Percentiles rank a stretch among this genome's conserved stretches.
phyloP scores from a whole-genome alignment of 805 yeast species.

The Sporopachydermia quercuum region DNA sequence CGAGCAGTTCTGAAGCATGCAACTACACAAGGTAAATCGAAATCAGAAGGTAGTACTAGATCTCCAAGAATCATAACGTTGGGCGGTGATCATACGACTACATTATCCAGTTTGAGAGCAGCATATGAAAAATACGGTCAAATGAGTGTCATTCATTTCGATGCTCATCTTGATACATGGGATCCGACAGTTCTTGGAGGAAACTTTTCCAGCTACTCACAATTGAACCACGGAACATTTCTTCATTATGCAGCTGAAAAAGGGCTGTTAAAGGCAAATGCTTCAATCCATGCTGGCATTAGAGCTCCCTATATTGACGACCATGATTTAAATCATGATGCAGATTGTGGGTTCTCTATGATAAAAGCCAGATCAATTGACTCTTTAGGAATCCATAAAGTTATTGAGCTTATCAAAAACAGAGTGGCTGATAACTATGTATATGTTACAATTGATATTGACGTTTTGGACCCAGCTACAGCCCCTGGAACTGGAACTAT shows the following conservation, averaged over 20 bases:
- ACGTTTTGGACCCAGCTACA: slow-evolving; percentile 34
- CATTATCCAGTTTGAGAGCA: slow-evolving; percentile 32
- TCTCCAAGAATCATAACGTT: slow-evolving; percentile 29
- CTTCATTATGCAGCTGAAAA: slow-evolving; percentile 56
- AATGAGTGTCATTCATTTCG: too few relatives aligned
- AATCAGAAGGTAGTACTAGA: too few relatives aligned
- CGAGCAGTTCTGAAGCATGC: slow-evolving; percentile 18
- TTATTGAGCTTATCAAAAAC: slow-evolving; percentile 21
- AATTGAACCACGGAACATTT: slow-evolving; percentile 54
- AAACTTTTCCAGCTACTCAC: slow-evolving; percentile 41
- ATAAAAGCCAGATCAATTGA: slow-evolving; percentile 35
- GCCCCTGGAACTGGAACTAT: slow-evolving; percentile 42
- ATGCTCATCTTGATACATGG: slow-evolving; percentile 62
- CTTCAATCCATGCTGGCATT: slow-evolving; percentile 45
- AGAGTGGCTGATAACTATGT: slow-evolving; percentile 24
- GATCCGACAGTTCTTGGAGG: slow-evolving; percentile 50
- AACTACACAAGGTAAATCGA: slow-evolving; percentile 20
- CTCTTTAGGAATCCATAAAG: slow-evolving; percentile 23
- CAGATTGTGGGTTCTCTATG: slow-evolving; percentile 32
- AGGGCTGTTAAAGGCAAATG: slow-evolving; percentile 36
- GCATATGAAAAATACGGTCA: slow-evolving; percentile 32
- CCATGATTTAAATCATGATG: slow-evolving; percentile 32
- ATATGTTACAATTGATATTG: slow-evolving; percentile 35
- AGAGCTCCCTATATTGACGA: slow-evolving; percentile 43
- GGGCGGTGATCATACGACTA: slow-evolving; percentile 43